Base-by-base conservation (phyloP, 345 rosid species). In the Nephelium lappaceum region DNA sequence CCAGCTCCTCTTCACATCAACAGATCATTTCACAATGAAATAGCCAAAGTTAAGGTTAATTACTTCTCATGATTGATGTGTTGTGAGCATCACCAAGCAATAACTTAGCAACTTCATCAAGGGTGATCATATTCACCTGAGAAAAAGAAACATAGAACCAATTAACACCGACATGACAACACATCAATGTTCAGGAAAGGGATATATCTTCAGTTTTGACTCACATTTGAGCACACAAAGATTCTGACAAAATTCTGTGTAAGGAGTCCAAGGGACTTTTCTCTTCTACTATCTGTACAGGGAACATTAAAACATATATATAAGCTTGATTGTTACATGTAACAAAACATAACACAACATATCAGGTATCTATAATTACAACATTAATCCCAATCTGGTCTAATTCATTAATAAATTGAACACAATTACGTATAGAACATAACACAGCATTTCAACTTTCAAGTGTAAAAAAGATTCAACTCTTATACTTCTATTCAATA, bases 241-340 rank as follows among this genome's bases (percentile, higher is more conserved):
- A 94, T 91, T 88, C 93, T 91, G 77, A 94, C 93, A 77, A 94
- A 94, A 86, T 93, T 94, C 87, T 89, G 94, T 10, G 98, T 91
- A 66, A 94, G 93, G 62, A 94, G 88, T 76, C 95, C 94, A 82
- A 94, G 84, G 18, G 98, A 94, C 81, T 94, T 94, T 81, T 94
- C 98, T 83, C 93, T 84, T 80, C 93, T 86, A 77, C 85, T 91
- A 60, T 93, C 98, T 94, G 89, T 51, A 62, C 8, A 80, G 64
- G 74, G 64, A 25, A 21, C 27, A 60, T 60, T 60, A 4, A 8
- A 21, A 63, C 76, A 76, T 55, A 39, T 24, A 75, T 23, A 43
- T 47, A 72, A 77, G 74, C 65, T 27, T 68, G 16, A 11, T 36
- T 18, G 67, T 21, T 11, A 76, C 8, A 11, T 31, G 18, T 45